Conservation (phyloP, 2,329 filamentous ascomycete genomes). For the Atkinsonella hypoxylon region DNA sequence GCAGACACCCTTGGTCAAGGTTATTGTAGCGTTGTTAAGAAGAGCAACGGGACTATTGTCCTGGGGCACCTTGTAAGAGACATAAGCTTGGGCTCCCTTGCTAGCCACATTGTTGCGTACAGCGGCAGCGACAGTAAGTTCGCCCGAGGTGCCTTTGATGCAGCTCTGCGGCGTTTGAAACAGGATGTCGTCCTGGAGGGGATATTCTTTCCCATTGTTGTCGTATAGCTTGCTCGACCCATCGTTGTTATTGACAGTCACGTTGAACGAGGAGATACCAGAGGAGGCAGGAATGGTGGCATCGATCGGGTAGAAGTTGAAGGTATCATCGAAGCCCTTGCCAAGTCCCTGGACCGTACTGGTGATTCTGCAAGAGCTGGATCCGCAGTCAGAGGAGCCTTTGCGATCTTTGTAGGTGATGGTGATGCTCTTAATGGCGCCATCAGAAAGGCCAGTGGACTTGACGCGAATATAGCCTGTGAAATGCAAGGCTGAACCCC, state of each 20-base stretch:
- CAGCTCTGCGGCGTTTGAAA: constrained; percentile 47
- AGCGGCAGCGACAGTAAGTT: constrained; percentile 32
- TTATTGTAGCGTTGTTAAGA: constrained; percentile 24
- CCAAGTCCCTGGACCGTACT: constrained; percentile 34
- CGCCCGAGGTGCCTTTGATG: constrained; percentile 29
- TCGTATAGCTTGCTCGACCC: constrained; percentile 35
- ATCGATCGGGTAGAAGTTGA: constrained; percentile 40
- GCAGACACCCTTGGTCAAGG: constrained; percentile 31
- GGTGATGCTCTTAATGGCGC: constrained; percentile 33
- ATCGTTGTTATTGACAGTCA: constrained; percentile 36
- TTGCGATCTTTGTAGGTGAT: constrained; percentile 44
- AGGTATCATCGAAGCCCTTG: constrained; percentile 48
- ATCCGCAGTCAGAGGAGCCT: constrained; percentile 34
- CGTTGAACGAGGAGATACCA: constrained; percentile 49
- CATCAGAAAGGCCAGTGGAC: constrained; percentile 33
- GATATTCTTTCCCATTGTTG: constrained; percentile 46
- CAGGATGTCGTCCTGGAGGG: constrained; percentile 41
- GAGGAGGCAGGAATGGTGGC: constrained; percentile 40
- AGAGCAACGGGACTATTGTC: constrained; percentile 30
- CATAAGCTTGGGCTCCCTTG: constrained; percentile 27
- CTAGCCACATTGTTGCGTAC: constrained; percentile 35
- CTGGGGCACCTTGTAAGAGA: constrained; percentile 32
- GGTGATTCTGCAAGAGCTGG: constrained; percentile 29
- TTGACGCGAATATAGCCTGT: constrained; percentile 45
- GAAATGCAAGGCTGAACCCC: constrained; percentile 35